Conservation (phyloP, 2,329 filamentous ascomycete species). For the Pestalotiopsis sp. region DNA sequence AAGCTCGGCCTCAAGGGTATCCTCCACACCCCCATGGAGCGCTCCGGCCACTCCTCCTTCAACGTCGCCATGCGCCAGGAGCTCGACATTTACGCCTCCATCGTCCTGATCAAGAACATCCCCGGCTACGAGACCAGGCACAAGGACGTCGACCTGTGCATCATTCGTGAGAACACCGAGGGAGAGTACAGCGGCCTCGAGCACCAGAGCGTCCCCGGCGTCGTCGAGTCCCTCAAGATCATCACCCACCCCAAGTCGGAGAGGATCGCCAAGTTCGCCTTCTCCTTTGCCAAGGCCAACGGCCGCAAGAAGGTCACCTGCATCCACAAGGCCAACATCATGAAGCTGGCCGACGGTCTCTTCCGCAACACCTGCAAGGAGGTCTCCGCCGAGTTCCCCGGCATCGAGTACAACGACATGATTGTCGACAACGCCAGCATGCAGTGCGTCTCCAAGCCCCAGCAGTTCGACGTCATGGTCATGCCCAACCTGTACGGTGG, state of each 20-base stretch:
- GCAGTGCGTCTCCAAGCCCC: slow-evolving; percentile 94
- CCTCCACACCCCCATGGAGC: slow-evolving; percentile 93
- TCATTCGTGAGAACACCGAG: slow-evolving; percentile 99
- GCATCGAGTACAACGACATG: slow-evolving; percentile 97
- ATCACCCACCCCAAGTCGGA: slow-evolving; percentile 99
- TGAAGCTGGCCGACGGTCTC: slow-evolving; percentile 98
- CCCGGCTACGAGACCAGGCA: slow-evolving; percentile 97
- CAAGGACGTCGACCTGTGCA: slow-evolving; percentile 96
- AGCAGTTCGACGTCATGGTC: slow-evolving; percentile 99
- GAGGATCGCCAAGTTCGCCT: slow-evolving; percentile 98
- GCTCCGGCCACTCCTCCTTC: slow-evolving; percentile 98
- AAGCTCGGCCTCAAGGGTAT: slow-evolving; percentile 99
- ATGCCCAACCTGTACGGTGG: slow-evolving; percentile 99
- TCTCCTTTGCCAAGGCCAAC: slow-evolving; percentile 97
- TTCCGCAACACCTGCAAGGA: slow-evolving; percentile 98
- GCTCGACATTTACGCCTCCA: slow-evolving; percentile 98
- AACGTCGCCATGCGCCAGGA: slow-evolving; percentile 99
- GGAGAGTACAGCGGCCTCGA: slow-evolving; percentile 99
- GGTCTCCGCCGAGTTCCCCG: slow-evolving; percentile 92
- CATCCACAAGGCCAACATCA: slow-evolving; percentile 99
- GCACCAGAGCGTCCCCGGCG: slow-evolving; percentile 94
- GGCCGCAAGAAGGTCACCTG: slow-evolving; percentile 99
- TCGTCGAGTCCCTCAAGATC: slow-evolving; percentile 99
- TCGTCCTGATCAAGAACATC: slow-evolving; percentile 99
- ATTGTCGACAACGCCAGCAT: slow-evolving; percentile 99